Percentiles rank a stretch among this genome's conserved stretches.
Evolutionary conservation across 306 rosid genomes (phyloP).

Genomic region (Quercus wislizeni): DNA sequence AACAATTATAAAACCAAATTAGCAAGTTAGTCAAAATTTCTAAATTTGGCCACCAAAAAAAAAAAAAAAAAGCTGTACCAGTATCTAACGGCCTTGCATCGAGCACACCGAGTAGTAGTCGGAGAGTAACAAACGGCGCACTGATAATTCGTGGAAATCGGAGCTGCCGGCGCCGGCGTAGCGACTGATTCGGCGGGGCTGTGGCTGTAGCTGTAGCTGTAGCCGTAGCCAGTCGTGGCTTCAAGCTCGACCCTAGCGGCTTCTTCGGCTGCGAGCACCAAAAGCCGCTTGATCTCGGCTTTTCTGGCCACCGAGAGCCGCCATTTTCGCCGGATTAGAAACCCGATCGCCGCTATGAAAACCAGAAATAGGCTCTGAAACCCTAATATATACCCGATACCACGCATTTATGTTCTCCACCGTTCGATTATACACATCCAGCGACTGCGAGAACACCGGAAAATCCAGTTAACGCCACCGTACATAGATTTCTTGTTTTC

Average conservation of each 20-base stretch:
- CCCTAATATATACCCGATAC: constrained; percentile 69
- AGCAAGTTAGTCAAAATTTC: not conserved
- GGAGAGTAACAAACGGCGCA: constrained; percentile 78
- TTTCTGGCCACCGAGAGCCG: constrained; percentile 49
- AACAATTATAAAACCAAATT: not conserved
- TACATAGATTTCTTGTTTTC: constrained; percentile 37
- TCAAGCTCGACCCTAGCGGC: constrained; percentile 74
- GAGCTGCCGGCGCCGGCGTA: not conserved
- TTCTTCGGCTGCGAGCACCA: constrained; percentile 73
- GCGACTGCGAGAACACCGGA: constrained; percentile 26
- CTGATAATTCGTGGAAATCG: constrained; percentile 25
- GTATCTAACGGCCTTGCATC: constrained; percentile 84
- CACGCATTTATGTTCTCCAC: constrained; percentile 73
- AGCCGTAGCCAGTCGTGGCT: constrained; percentile 33
- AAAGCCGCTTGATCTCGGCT: constrained; percentile 78
- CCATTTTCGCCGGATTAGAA: constrained; percentile 66
- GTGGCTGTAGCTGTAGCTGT: not conserved
- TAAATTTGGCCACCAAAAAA: not conserved
- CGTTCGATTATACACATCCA: constrained; percentile 44
- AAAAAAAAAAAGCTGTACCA: constrained; percentile 43
- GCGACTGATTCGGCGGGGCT: not conserved
- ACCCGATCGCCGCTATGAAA: constrained; percentile 51
- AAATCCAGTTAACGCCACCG: constrained; percentile 40
- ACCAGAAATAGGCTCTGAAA: constrained; percentile 62
- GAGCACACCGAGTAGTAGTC: constrained; percentile 73